Percentiles rank a stretch among this genome's conserved stretches.
These are phyloP conservation scores for Aspergillus tubingensis DNA, from an alignment of 2,329 filamentous ascomycete genomes.

Conservation along the genomic window DNA sequence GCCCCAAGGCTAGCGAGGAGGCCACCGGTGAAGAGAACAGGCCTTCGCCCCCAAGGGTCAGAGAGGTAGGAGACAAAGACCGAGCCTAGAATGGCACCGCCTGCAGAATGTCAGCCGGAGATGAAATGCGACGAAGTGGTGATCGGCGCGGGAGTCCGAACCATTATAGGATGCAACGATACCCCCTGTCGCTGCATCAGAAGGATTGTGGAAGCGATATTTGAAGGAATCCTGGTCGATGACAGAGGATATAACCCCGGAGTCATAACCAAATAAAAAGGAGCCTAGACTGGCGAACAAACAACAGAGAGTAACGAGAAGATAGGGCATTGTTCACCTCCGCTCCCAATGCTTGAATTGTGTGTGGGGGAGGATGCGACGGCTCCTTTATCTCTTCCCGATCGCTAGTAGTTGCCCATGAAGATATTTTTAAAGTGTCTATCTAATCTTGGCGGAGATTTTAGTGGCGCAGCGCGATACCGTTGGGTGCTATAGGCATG, in stretches of 20 bases:
- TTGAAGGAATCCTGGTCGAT: constrained; percentile 39
- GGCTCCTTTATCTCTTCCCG: neutral
- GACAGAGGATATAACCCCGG: constrained; percentile 41
- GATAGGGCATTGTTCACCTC: constrained; percentile 26
- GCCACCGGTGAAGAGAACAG: constrained; percentile 39
- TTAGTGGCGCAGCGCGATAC: neutral
- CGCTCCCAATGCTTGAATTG: neutral
- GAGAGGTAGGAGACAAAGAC: constrained; percentile 35
- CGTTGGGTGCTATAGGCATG: neutral
- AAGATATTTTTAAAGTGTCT: neutral
- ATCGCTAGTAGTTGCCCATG: neutral
- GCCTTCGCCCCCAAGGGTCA: constrained; percentile 34
- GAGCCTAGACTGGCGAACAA: constrained; percentile 51
- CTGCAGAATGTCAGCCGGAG: constrained; percentile 20
- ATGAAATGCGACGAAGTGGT: neutral
- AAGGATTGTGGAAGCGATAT: constrained; percentile 31
- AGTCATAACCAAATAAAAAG: constrained; percentile 53
- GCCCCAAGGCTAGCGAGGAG: constrained; percentile 37
- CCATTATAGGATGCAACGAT: constrained; percentile 46
- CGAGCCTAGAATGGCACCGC: constrained; percentile 44
- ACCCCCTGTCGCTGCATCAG: constrained; percentile 38
- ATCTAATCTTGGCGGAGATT: neutral
- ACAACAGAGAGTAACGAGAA: constrained; percentile 39
- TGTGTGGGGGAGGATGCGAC: neutral
- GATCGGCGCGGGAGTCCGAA: constrained; percentile 13